phyloP scores from a whole-genome alignment of 2,329 filamentous ascomycete genomes.

The Neoascochyta sp. region DNA sequence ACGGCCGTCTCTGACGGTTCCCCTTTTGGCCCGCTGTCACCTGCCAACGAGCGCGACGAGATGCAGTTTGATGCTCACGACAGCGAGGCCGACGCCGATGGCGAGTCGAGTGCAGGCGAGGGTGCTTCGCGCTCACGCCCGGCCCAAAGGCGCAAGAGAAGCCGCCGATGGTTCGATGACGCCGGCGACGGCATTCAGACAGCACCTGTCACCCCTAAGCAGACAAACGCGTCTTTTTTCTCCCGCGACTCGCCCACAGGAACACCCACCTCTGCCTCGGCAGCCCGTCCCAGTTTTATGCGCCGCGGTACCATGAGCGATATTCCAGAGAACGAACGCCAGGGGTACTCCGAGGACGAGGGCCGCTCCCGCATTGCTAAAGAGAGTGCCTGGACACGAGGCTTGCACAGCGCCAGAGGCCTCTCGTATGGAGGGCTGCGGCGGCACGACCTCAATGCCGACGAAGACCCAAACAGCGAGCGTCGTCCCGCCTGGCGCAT shows the following conservation, averaged over 20 bases:
- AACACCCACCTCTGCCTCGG: conserved; percentile 24
- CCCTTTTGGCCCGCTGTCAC: conserved; percentile 42
- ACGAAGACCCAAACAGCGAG: conserved; percentile 30
- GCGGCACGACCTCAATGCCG: conserved; percentile 31
- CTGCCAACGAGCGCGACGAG: conserved; percentile 49
- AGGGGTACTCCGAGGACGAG: conserved; percentile 51
- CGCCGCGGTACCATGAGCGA: conserved; percentile 49
- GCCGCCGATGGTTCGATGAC: conserved; percentile 52
- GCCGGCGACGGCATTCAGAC: conserved; percentile 52
- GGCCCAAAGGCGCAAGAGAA: conserved; percentile 59
- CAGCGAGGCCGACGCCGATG: conserved; percentile 73
- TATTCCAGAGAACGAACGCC: conserved; percentile 46
- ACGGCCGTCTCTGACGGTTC: conserved; percentile 42
- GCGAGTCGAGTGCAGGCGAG: conserved; percentile 83
- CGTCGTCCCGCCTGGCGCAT: conserved; percentile 45
- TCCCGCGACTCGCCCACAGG: conserved; percentile 41
- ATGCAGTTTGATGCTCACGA: conserved; percentile 53
- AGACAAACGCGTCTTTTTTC: conserved; percentile 50
- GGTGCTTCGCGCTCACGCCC: conserved; percentile 36
- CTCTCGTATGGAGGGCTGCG: conserved; percentile 44
- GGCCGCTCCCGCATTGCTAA: conserved; percentile 46
- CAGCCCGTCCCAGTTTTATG: conserved; percentile 49
- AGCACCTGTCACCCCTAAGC: conserved; percentile 63
- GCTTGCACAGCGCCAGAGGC: conserved; percentile 46
- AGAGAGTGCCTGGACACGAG: conserved; percentile 45